These are phyloP conservation scores for Iris macrosiphon DNA, from an alignment of 106 monocot species.

Conservation along the genomic window DNA sequence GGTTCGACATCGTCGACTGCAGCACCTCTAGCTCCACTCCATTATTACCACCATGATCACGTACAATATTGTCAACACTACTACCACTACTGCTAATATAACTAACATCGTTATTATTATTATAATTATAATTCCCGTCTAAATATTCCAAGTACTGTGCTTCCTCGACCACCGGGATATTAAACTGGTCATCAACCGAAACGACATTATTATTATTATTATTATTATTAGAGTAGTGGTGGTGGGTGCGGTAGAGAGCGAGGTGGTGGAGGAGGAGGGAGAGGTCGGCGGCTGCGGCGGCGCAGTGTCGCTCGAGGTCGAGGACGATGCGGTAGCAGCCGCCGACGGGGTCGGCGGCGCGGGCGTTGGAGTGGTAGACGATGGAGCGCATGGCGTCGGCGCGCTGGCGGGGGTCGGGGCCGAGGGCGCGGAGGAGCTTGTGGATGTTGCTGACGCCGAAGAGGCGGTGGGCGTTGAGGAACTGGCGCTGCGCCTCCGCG, in stretches of 20 bases:
- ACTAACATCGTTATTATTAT: neutral
- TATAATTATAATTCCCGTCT: neutral
- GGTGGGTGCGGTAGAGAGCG: conserved; percentile 2
- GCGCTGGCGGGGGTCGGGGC: conserved; percentile 10
- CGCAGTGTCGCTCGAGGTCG: conserved; percentile 18
- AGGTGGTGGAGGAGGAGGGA: conserved; percentile 17
- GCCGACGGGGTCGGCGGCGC: conserved; percentile 43
- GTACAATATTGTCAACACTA: neutral
- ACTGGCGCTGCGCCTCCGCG: conserved; percentile 39
- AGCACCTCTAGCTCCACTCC: conserved; percentile 8
- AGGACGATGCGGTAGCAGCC: conserved; percentile 52
- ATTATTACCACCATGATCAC: neutral
- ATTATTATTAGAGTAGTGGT: too few species aligned
- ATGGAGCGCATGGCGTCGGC: conserved; percentile 47
- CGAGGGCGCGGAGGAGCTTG: conserved; percentile 25
- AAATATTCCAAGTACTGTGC: conserved; percentile 4
- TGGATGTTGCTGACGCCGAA: conserved; percentile 75
- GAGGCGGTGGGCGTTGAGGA: conserved; percentile 61
- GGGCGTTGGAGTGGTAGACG: conserved; percentile 47
- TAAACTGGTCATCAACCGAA: too few species aligned
- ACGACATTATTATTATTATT: too few species aligned
- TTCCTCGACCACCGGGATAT: too few species aligned
- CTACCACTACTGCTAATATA: conserved; percentile 1
- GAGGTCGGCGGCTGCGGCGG: conserved; percentile 21
- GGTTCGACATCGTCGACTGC: neutral